A percentile compares a stretch with the other conserved stretches of the same genome.
Evolutionary conservation across 257 asterid genomes (phyloP).

Genomic region (Jaltomata sinuosa): DNA sequence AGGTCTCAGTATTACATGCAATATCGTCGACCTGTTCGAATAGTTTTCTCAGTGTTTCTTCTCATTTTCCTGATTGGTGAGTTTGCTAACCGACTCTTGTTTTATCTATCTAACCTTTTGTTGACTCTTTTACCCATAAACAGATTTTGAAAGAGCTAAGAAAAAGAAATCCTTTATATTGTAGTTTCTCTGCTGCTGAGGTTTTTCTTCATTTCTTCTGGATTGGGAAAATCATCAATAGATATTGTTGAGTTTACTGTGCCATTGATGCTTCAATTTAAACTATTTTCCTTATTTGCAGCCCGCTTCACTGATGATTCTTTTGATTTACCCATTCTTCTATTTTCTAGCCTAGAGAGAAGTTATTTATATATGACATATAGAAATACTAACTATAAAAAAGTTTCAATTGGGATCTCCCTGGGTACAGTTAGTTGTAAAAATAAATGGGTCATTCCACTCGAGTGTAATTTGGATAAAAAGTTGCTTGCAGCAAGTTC

Average conservation of each 20-base stretch:
- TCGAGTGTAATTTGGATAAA: not conserved
- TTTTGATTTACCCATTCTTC: not conserved
- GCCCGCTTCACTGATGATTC: not conserved
- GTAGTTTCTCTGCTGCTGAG: not conserved
- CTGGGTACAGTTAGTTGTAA: not conserved
- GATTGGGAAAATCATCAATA: not conserved
- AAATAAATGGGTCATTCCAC: not conserved
- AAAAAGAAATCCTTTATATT: not conserved
- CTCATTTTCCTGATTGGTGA: constrained; percentile 71
- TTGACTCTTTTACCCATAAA: not conserved
- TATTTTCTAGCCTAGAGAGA: not conserved
- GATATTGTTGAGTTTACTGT: not conserved
- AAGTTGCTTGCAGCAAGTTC: not conserved
- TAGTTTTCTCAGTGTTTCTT: constrained; percentile 38
- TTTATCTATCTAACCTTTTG: not conserved
- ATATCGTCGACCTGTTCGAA: constrained; percentile 64
- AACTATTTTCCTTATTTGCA: not conserved
- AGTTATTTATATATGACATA: not conserved
- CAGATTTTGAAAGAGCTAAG: not conserved
- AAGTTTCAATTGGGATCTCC: not conserved
- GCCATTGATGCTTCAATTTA: not conserved
- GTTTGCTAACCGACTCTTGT: constrained; percentile 17
- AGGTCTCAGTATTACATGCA: constrained; percentile 85
- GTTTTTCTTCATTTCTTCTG: not conserved
- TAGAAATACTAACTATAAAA: not conserved